Evolutionary conservation across 2,329 filamentous ascomycete species (phyloP).

Genomic region (Cordyceps fumosorosea): DNA sequence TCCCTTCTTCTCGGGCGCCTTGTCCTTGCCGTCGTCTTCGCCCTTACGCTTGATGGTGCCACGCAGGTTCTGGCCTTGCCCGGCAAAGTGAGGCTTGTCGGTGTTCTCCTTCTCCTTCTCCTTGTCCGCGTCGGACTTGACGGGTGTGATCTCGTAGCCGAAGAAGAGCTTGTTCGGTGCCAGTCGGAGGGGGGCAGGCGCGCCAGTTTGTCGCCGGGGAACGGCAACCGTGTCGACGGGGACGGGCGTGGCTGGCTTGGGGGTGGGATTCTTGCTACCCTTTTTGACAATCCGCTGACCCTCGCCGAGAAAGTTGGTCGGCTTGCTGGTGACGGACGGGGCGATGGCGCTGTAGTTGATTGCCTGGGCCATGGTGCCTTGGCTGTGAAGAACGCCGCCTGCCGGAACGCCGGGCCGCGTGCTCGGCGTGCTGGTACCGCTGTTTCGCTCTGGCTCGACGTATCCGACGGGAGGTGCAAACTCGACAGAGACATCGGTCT

Average conservation of each 20-base stretch:
- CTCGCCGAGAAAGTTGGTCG: slow-evolving; percentile 71
- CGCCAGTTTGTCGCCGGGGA: slow-evolving; percentile 54
- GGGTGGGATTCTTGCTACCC: slow-evolving; percentile 55
- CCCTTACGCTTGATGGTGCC: slow-evolving; percentile 66
- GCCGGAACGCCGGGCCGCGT: slow-evolving; percentile 55
- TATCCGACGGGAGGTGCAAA: slow-evolving; percentile 94
- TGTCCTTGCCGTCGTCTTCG: slow-evolving; percentile 41
- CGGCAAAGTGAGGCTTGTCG: slow-evolving; percentile 69
- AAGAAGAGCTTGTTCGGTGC: slow-evolving; percentile 92
- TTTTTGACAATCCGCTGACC: slow-evolving; percentile 89
- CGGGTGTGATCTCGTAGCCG: slow-evolving; percentile 85
- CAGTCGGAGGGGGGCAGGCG: slow-evolving; percentile 78
- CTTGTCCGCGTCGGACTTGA: slow-evolving; percentile 71
- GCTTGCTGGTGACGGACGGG: slow-evolving; percentile 62
- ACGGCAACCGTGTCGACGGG: slow-evolving; percentile 25
- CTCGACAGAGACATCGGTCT: slow-evolving; percentile 94
- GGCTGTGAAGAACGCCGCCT: slow-evolving; percentile 70
- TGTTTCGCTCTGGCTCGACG: slow-evolving; percentile 71
- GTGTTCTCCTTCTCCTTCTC: slow-evolving; percentile 58
- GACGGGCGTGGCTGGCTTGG: slow-evolving; percentile 68
- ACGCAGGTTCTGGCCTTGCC: slow-evolving; percentile 74
- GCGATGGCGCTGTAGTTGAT: slow-evolving; percentile 94
- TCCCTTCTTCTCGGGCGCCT: slow-evolving; percentile 41
- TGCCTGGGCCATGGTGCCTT: slow-evolving; percentile 94
- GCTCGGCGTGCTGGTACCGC: slow-evolving; percentile 85